Base-by-base conservation (phyloP, 2,329 filamentous ascomycete genomes). In the Botrytis cinerea region DNA sequence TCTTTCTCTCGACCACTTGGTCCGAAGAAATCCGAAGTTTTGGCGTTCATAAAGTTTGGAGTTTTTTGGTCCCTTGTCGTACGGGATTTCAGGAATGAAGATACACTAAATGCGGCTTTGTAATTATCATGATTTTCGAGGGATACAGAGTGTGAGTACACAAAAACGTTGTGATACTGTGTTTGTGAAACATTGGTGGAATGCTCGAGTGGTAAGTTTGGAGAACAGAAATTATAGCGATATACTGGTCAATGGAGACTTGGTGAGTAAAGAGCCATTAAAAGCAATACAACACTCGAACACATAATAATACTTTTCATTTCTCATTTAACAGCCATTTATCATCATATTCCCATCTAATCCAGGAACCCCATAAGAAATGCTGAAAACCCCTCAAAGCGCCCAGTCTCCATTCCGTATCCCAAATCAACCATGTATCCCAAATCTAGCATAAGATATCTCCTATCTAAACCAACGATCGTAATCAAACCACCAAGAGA, bases 391-490 rank as follows among this genome's bases (percentile, higher is more conserved):
- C 12, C 64, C n/a, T 43, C 35, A 32, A 28, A 57, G 48, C 66
- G 66, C 66, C 63, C 32, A 48, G 43, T 48, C 28, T 43, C 46
- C 32, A n/a, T 57, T 25, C 35, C 25, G 25, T 22, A 40, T 20
- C 38, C 48, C 48, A n/a, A 54, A 54, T 28, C 48, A 57, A 32
- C 35, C 25, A 68, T 43, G 16, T 43, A 43, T 54, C 64, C 48
- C 64, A 68, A 68, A 57, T 43, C 48, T 57, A 68, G 9, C 18
- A 40, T 48, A 68, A 68, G 66, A 68, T 68, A 32, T 57, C 32
- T 18, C n/a, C 5, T 2, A 43, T 57, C n/a, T 28, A 57, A 22
- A 43, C 38, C 20, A 68, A 68, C n/a, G 28, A 9, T n/a, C 6
- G 14, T 32, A 43, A 68, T 20, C 8, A 25, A 57, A 43, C 18